Conservation (phyloP, 2,329 filamentous ascomycete genomes). For the Fusarium agapanthi region DNA sequence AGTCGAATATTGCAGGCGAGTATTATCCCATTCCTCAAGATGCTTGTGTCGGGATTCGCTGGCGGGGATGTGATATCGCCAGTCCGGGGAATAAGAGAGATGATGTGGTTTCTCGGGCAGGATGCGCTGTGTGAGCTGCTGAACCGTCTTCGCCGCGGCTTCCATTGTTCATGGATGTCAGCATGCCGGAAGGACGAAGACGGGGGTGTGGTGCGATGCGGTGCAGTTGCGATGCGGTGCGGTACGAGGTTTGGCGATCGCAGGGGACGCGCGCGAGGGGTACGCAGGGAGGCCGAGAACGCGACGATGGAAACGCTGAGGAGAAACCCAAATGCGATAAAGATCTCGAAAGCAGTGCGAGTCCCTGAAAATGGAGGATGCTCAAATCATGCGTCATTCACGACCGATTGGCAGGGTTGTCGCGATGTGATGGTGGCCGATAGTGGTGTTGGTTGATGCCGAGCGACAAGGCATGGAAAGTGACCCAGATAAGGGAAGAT, state of each 20-base stretch:
- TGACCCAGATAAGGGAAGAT: slow-evolving; percentile 22
- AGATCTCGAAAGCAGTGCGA: not conserved
- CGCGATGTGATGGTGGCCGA: slow-evolving; percentile 28
- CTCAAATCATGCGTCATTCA: slow-evolving; percentile 3
- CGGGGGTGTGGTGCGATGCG: slow-evolving; percentile 34
- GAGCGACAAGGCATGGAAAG: slow-evolving; percentile 30
- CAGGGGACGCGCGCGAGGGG: slow-evolving; percentile 35
- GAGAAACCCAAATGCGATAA: not conserved
- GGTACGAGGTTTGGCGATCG: slow-evolving; percentile 32
- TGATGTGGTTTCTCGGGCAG: slow-evolving; percentile 63
- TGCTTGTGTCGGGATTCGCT: slow-evolving; percentile 47
- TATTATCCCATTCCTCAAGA: slow-evolving; percentile 59
- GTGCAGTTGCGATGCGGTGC: slow-evolving; percentile 2
- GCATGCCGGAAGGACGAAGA: slow-evolving; percentile 48
- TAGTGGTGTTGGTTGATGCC: slow-evolving; percentile 23
- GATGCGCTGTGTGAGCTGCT: slow-evolving; percentile 61
- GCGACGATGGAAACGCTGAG: slow-evolving; percentile 21
- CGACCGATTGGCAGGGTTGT: slow-evolving; percentile 20
- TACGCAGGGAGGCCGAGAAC: slow-evolving; percentile 34
- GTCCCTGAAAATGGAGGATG: not conserved
- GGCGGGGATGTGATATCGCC: slow-evolving; percentile 57
- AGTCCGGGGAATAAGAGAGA: slow-evolving; percentile 58
- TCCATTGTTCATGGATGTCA: slow-evolving; percentile 61
- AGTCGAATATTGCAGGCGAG: slow-evolving; percentile 65
- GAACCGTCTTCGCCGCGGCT: slow-evolving; percentile 65